Evolutionary conservation across 169 alveolate species (phyloP).

Genomic region (Cystoisospora suis): DNA sequence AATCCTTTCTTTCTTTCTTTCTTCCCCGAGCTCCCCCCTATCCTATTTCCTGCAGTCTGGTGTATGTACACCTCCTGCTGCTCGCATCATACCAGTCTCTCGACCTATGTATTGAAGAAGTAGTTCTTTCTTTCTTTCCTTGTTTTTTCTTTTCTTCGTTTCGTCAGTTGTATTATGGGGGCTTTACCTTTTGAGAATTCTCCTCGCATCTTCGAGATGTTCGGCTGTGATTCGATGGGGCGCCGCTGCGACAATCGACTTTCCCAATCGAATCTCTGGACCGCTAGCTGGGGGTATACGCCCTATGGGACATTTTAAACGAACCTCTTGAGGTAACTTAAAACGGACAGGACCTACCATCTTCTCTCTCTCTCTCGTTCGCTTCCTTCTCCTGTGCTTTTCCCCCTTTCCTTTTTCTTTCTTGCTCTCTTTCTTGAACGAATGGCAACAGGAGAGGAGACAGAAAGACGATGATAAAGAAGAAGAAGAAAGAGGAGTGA

Average conservation of each 20-base stretch:
- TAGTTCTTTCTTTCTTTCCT: no score
- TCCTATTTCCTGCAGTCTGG: no score
- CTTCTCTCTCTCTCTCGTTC: background rate
- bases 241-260: conserved; percentile 57
- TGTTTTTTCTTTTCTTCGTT: no score
- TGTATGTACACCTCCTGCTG: no score
- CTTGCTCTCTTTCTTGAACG: background rate
- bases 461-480: background rate
- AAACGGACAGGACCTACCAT: conserved; percentile 50
- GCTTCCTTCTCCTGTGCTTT: background rate
- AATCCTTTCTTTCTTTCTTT: no score
- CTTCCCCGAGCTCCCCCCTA: no score
- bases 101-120: no score
- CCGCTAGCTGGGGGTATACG: conserved; percentile 55
- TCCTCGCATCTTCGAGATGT: conserved; percentile 67
- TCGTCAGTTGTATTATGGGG: background rate
- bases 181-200: conserved; percentile 33
- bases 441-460: background rate
- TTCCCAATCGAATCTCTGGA: conserved; percentile 61
- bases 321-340: conserved; percentile 64
- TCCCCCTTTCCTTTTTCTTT: background rate
- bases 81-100: no score
- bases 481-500: background rate
- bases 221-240: conserved; percentile 65
- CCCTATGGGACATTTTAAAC: conserved; percentile 63